Base-by-base conservation (phyloP, 441 rosid species). In the Kokia cookei region DNA sequence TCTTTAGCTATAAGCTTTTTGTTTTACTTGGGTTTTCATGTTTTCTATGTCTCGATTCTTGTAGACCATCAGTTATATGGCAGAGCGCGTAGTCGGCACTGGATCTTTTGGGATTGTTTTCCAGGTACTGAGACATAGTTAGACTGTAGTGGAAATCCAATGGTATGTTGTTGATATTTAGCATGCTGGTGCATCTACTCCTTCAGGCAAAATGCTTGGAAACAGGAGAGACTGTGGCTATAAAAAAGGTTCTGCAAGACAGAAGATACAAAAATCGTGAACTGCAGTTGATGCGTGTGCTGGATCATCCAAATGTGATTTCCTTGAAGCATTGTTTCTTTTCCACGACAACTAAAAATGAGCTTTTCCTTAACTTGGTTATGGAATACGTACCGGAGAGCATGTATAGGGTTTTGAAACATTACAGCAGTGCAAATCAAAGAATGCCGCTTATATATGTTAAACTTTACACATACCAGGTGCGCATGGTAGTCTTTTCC, bases 351-450 rank as follows among this genome's bases (percentile, higher is more conserved):
- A 86, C 86, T 65, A 92, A 87, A 77, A 84, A 96, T 72, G 99
- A 96, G 67, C 97, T 96, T 53, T 96, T 90, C 67, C 90, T 96
- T 17, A 96, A 96, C 76, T 81, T 96, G 89, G 99, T 96, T 22
- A 92, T 96, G 97, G 99, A 96, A 78, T 96, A 88, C 75, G 99
- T 96, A 2, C 97, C 98, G 0, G 97, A 96, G 82, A 96, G 91
- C 84, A 84, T 96, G 90, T 90, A 93, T 69, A 84, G 90, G 2
- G 94, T 93, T 73, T 84, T 91, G 48, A 94, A 88, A 82, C 99
- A 96, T 73, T 91, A 96, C 81, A 91, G 91, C 76, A 90, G 75
- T 69, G 84, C 88, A 13, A 91, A 88, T 73, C 98, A 92, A 74
- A 75, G 94, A 74, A 91, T 96, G 98, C 98, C 98, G 0, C 89